Evolutionary conservation across 805 yeast species (phyloP).

Genomic region (Cyberlindnera mrakii): DNA sequence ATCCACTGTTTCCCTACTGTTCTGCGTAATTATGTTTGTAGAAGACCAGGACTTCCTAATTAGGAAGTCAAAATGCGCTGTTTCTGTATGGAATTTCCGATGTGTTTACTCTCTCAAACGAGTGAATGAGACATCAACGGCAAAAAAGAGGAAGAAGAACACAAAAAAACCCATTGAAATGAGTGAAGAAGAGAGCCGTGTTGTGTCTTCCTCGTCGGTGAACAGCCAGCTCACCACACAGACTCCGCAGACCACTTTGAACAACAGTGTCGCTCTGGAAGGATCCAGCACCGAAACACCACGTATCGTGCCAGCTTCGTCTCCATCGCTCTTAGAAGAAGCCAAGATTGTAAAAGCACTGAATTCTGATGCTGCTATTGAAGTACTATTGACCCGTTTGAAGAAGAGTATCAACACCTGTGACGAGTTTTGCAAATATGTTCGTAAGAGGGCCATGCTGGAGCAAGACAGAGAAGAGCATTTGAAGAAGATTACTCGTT

Average conservation of each 20-base stretch:
- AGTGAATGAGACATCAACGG: no score
- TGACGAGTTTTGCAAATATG: conserved; percentile 76
- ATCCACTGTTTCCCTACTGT: no score
- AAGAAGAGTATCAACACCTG: conserved; percentile 78
- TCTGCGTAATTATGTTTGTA: no score
- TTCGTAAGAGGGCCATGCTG: conserved; percentile 69
- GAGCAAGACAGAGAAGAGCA: conserved; percentile 79
- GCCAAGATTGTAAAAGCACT: conserved; percentile 47
- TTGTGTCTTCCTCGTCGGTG: not conserved
- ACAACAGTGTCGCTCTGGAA: not conserved
- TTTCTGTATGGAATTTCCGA: no score
- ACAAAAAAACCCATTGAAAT: no score
- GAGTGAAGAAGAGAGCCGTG: not conserved
- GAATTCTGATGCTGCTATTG: conserved; percentile 71
- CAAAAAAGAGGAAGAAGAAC: no score
- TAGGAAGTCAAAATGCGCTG: no score
- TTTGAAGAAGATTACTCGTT: conserved; percentile 60
- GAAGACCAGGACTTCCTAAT: no score
- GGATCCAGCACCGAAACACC: not conserved
- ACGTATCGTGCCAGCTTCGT: conserved; percentile 22
- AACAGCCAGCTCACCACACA: not conserved
- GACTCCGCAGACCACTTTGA: not conserved
- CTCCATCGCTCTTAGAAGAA: conserved; percentile 37
- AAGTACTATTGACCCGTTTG: conserved; percentile 60
- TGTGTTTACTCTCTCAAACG: no score